Evolutionary conservation across 306 rosid genomes (phyloP).

Genomic region (Cicer judaicum): DNA sequence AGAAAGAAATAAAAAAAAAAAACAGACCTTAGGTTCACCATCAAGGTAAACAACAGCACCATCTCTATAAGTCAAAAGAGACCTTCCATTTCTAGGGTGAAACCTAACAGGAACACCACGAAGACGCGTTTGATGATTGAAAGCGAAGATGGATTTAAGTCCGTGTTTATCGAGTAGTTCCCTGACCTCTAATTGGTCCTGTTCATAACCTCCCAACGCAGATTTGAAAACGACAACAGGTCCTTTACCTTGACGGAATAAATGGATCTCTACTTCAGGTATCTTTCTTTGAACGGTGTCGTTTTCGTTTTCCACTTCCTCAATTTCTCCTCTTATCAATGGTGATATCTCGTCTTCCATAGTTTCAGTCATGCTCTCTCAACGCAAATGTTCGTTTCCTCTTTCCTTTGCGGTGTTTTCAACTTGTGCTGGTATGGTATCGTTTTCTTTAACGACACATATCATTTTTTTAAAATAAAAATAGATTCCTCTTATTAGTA

Average conservation of each 20-base stretch:
- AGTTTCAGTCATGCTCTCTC: too few relatives aligned
- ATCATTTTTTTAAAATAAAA: too few relatives aligned
- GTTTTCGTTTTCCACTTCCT: background rate
- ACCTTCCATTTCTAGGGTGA: slow-evolving; percentile 75
- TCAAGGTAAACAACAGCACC: slow-evolving; percentile 70
- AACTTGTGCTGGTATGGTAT: too few relatives aligned
- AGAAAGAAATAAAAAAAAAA: background rate
- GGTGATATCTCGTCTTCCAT: too few relatives aligned
- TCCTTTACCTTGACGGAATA: slow-evolving; percentile 76
- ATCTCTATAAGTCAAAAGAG: slow-evolving; percentile 65
- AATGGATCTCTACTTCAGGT: slow-evolving; percentile 51
- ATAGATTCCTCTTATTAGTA: too few relatives aligned
- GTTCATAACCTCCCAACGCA: slow-evolving; percentile 85
- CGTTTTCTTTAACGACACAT: too few relatives aligned
- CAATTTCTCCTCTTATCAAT: too few relatives aligned
- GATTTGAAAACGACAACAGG: slow-evolving; percentile 73
- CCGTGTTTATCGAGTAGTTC: slow-evolving; percentile 75
- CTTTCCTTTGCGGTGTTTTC: too few relatives aligned
- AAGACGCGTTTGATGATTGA: slow-evolving; percentile 50
- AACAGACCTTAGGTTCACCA: slow-evolving; percentile 82
- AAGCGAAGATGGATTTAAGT: slow-evolving; percentile 72
- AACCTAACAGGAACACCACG: slow-evolving; percentile 86
- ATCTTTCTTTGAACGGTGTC: slow-evolving; percentile 27
- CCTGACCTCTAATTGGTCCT: slow-evolving; percentile 79
- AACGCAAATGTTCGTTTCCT: too few relatives aligned